phyloP scores from a whole-genome alignment of 106 monocot genomes.

The Vanilla planifolia region DNA sequence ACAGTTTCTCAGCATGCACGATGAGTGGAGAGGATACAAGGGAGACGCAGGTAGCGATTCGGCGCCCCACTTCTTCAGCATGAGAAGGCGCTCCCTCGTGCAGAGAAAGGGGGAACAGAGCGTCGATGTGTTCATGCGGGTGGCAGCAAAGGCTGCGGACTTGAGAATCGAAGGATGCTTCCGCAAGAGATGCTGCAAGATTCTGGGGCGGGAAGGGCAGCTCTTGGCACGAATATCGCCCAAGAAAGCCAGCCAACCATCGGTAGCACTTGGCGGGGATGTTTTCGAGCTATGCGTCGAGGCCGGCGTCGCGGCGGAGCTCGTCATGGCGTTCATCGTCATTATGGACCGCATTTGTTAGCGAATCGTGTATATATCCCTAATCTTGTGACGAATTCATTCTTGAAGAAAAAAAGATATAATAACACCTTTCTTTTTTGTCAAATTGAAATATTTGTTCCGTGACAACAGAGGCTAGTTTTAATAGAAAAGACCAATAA shows the following conservation, averaged over 20 bases:
- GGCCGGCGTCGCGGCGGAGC: conserved; percentile 31
- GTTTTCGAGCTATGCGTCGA: conserved; percentile 60
- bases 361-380: too few relatives aligned
- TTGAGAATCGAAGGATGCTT: conserved; percentile 55
- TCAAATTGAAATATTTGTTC: too few relatives aligned
- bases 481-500: too few relatives aligned
- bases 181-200: conserved; percentile 44
- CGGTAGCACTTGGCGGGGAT: conserved; percentile 44
- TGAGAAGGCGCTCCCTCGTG: conserved; percentile 33
- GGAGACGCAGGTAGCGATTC: neutral
- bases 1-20: conserved; percentile 64
- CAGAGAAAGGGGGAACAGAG: conserved; percentile 1
- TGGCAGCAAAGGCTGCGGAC: conserved; percentile 8
- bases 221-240: conserved; percentile 43
- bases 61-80: conserved; percentile 32
- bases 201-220: conserved; percentile 20
- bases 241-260: conserved; percentile 32
- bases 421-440: too few relatives aligned
- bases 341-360: conserved; percentile 63
- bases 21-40: conserved; percentile 46
- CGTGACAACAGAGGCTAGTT: too few relatives aligned
- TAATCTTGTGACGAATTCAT: too few relatives aligned
- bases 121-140: conserved; percentile 37
- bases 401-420: too few relatives aligned
- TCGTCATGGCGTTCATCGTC: conserved; percentile 67